Evolutionary conservation across 495 filamentous ascomycete species (phyloP).

Genomic region (Sphaerosporella brunnea): DNA sequence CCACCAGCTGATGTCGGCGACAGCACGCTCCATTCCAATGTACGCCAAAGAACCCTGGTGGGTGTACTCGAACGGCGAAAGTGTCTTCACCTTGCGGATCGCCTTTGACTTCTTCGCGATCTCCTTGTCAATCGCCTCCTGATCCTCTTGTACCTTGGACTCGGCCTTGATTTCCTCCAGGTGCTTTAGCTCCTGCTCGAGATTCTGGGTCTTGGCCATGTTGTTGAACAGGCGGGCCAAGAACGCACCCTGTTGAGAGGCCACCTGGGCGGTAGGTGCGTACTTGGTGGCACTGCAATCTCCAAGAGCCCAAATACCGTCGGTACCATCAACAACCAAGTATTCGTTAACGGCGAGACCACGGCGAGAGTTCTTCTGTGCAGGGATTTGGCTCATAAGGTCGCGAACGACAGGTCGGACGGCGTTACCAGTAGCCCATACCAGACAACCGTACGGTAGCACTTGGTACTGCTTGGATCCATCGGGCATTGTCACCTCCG

Average conservation of each 20-base stretch:
- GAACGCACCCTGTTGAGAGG: constrained; percentile 88
- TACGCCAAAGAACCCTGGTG: constrained; percentile 95
- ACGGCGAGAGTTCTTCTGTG: constrained; percentile 84
- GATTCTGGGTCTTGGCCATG: constrained; percentile 73
- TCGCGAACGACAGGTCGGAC: constrained; percentile 74
- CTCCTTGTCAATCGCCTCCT: constrained; percentile 44
- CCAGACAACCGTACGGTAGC: constrained; percentile 87
- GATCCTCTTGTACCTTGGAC: constrained; percentile 32
- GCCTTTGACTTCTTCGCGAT: constrained; percentile 74
- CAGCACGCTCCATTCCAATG: constrained; percentile 93
- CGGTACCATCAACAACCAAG: constrained; percentile 88
- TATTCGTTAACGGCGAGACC: constrained; percentile 95
- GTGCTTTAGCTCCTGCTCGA: constrained; percentile 52
- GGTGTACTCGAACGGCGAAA: constrained; percentile 93
- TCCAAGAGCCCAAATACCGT: constrained; percentile 77
- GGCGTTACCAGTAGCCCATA: constrained; percentile 97
- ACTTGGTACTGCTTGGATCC: constrained; percentile 63
- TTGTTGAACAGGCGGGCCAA: constrained; percentile 91
- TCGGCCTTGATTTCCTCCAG: constrained; percentile 39
- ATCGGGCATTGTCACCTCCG: constrained; percentile 68
- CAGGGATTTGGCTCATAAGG: constrained; percentile 79
- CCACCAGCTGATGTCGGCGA: constrained; percentile 94
- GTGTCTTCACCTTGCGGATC: constrained; percentile 72
- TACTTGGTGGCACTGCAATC: constrained; percentile 94
- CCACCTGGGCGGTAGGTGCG: constrained; percentile 93